Percentiles rank a stretch among this genome's conserved stretches.
These are phyloP conservation scores for Neurospora sublineolata DNA, from an alignment of 495 filamentous ascomycete species.

Conservation along the genomic window DNA sequence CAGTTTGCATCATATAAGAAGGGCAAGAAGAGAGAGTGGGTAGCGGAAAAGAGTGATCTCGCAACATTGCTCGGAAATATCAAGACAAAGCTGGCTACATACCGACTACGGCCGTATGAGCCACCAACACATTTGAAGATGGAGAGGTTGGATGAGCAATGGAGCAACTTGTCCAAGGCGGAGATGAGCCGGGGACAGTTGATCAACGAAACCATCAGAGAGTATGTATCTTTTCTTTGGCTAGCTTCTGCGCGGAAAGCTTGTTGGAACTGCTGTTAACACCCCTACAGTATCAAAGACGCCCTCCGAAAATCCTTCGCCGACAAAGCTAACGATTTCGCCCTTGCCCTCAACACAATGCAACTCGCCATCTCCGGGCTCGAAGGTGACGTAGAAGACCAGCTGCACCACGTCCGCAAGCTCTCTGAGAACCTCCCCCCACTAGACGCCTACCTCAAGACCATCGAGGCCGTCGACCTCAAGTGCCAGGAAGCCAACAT, in stretches of 20 bases:
- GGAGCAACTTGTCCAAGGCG: slow-evolving; percentile 62
- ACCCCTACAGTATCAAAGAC: slow-evolving; percentile 70
- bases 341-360: slow-evolving; percentile 82
- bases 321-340: slow-evolving; percentile 95
- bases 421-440: slow-evolving; percentile 74
- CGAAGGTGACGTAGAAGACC: slow-evolving; percentile 91
- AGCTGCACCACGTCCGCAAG: slow-evolving; percentile 70
- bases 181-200: slow-evolving; percentile 81
- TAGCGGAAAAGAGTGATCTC: slow-evolving; percentile 92
- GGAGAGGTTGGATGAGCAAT: slow-evolving; percentile 71
- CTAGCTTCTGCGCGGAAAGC: neutral
- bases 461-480: slow-evolving; percentile 67
- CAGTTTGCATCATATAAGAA: slow-evolving; percentile 81
- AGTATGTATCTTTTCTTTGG: slow-evolving; percentile 38
- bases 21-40: slow-evolving; percentile 83
- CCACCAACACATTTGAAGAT: slow-evolving; percentile 70
- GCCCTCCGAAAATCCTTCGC: slow-evolving; percentile 82
- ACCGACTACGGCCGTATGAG: slow-evolving; percentile 80
- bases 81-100: slow-evolving; percentile 94
- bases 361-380: slow-evolving; percentile 86
- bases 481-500: slow-evolving; percentile 95
- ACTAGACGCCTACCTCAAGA: slow-evolving; percentile 74
- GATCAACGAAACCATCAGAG: slow-evolving; percentile 95
- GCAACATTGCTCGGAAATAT: slow-evolving; percentile 93
- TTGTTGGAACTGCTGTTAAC: neutral